Base-by-base conservation (phyloP, 2,329 filamentous ascomycete species). In the Alternaria incomplexa region DNA sequence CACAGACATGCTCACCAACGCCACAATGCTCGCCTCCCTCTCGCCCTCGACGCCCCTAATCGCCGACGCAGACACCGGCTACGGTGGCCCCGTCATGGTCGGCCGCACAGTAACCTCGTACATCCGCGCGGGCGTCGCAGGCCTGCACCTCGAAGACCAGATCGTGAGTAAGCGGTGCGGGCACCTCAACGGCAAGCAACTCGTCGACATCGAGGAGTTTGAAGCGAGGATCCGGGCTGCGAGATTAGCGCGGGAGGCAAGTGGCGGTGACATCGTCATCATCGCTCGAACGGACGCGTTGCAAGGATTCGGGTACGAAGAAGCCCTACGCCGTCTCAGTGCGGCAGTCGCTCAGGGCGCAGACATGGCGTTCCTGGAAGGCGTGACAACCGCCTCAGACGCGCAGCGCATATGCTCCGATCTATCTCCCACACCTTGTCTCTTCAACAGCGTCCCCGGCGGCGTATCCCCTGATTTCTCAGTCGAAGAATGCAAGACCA, bases 211-310 rank as follows among this genome's bases (percentile, higher is more conserved):
- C 0, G 82, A 85, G 1, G 83, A 83, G 20, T 90, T 83, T 67
- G 73, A 83, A n/a, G 76, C 81, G n/a, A 82, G 89, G 0, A 87
- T 91, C 69, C 80, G 84, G 1, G 88, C 88, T 0, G 87, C 87
- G 0, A 80, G 78, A 12, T 78, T 82, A 8, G 85, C 87, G 1
- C 80, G 87, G 3, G 76, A 82, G 22, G 78, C 81, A 17, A 73
- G 85, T 28, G 80, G 81, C 11, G 82, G 82, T 15, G 88, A 90
- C 65, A 88, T 91, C 40, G 83, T 91, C 26, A 83, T 91, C 58
- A 90, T 91, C 60, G 88, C 88, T 1, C 83, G 89, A 11, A 90
- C 88, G 0, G 89, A 91, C 68, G 86, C 88, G 1, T 77, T 89
- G 4, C 86, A 88, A 63, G 79, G 81, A 0, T 80, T 83, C 6